phyloP scores from a whole-genome alignment of 345 rosid genomes.

The Syzygium aromaticum region DNA sequence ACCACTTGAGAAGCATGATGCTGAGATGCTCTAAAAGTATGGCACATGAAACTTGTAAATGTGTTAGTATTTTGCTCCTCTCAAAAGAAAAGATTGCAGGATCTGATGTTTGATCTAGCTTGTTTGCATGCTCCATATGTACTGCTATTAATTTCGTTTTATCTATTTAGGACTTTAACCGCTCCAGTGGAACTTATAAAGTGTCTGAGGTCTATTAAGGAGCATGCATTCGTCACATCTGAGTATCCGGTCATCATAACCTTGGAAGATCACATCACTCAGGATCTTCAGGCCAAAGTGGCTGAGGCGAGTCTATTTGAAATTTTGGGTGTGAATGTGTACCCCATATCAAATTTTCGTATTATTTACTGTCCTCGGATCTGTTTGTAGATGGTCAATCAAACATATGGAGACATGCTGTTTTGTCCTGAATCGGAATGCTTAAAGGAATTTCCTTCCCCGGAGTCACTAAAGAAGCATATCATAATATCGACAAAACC shows the following conservation, averaged over 20 bases:
- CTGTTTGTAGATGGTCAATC: conserved; percentile 57
- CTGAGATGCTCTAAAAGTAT: background rate
- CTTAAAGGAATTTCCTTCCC: conserved; percentile 88
- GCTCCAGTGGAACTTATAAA: conserved; percentile 69
- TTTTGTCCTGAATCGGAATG: conserved; percentile 63
- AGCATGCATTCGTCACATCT: conserved; percentile 62
- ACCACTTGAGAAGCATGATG: background rate
- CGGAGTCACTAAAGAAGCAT: conserved; percentile 47
- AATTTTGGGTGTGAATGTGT: background rate
- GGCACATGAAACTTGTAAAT: background rate
- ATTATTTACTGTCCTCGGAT: background rate
- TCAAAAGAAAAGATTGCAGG: background rate
- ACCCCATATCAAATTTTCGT: background rate
- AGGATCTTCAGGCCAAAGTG: conserved; percentile 85
- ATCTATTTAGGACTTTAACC: conserved; percentile 61
- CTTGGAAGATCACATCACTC: conserved; percentile 91
- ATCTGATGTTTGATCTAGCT: background rate
- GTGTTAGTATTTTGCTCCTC: background rate
- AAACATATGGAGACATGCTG: conserved; percentile 73
- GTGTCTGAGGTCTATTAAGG: conserved; percentile 67
- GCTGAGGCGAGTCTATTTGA: conserved; percentile 38
- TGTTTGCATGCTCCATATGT: background rate
- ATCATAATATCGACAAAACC: conserved; percentile 91
- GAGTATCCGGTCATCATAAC: conserved; percentile 90
- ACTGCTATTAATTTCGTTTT: background rate